Evolutionary conservation across 352 stramenopile species (phyloP).

Genomic region (Globisporangium spinosum): DNA sequence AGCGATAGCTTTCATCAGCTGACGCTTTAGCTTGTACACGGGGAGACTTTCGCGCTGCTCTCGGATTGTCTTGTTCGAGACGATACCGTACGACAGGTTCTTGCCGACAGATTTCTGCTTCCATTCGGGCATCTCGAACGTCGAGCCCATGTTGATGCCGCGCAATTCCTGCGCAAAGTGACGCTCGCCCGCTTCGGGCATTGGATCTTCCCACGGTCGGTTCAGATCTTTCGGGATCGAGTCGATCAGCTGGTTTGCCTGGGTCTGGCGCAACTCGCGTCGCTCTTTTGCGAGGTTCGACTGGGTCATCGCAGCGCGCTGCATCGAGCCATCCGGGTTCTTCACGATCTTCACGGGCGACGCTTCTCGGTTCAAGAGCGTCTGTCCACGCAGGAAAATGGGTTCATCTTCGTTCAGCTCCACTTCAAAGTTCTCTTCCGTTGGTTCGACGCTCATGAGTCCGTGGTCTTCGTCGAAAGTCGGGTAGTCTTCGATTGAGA

Average conservation of each 20-base stretch:
- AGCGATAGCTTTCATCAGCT: slow-evolving; percentile 93
- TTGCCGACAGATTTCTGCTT: slow-evolving; percentile 97
- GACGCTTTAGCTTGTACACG: slow-evolving; percentile 96
- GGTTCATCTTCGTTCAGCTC: slow-evolving; percentile 97
- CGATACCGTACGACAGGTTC: slow-evolving; percentile 95
- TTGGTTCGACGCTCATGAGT: slow-evolving; percentile 75
- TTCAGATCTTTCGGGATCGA: slow-evolving; percentile 98
- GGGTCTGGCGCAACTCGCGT: slow-evolving; percentile 94
- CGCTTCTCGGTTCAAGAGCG: slow-evolving; percentile 86
- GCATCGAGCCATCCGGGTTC: slow-evolving; percentile 98
- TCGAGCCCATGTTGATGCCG: slow-evolving; percentile 88
- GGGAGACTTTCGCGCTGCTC: slow-evolving; percentile 96
- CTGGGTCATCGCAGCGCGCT: slow-evolving; percentile 96
- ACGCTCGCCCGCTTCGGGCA: slow-evolving; percentile 95
- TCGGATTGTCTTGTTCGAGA: slow-evolving; percentile 93
- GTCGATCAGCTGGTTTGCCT: slow-evolving; percentile 96
- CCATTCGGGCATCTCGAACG: slow-evolving; percentile 94
- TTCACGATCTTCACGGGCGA: slow-evolving; percentile 98
- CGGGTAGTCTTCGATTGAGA: slow-evolving; percentile 97
- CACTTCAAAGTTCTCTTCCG: slow-evolving; percentile 89
- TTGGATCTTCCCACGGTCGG: slow-evolving; percentile 97
- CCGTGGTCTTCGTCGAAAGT: slow-evolving; percentile 96
- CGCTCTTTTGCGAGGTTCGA: slow-evolving; percentile 96
- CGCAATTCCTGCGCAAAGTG: slow-evolving; percentile 97
- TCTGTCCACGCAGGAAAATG: slow-evolving; percentile 95